These are phyloP conservation scores for Tulasnella sp. DNA, from an alignment of 768 basidiomycete species.

Conservation along the genomic window DNA sequence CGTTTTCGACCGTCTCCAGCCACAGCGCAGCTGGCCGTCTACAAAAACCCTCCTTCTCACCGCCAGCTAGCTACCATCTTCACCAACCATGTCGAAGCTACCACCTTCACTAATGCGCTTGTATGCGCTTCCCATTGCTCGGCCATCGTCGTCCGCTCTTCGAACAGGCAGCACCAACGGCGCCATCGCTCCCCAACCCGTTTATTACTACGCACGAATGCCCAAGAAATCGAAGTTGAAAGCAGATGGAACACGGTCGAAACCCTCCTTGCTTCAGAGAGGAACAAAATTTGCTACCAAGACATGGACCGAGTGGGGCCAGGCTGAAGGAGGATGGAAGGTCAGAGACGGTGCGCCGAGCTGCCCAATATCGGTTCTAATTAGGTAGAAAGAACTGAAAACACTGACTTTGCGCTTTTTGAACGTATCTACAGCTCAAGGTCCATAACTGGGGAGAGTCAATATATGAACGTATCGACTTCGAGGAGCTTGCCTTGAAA, in stretches of 20 bases:
- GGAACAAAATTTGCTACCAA: conserved; percentile 21
- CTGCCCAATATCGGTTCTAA: neutral
- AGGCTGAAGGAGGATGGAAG: conserved; percentile 32
- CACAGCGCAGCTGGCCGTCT: neutral
- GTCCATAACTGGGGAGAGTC: conserved; percentile 29
- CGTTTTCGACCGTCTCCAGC: conserved; percentile 5
- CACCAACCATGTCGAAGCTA: neutral
- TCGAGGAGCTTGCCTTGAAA: conserved; percentile 32
- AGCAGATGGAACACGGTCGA: neutral
- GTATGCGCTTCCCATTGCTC: neutral
- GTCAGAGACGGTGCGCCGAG: conserved; percentile 26
- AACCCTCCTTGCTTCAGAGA: conserved; percentile 4
- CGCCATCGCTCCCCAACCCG: conserved; percentile 1
- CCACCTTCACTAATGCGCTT: neutral
- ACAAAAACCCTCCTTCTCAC: too few relatives aligned
- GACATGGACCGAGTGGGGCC: conserved; percentile 31
- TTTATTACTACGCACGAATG: conserved; percentile 29
- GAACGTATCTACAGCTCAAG: conserved; percentile 25
- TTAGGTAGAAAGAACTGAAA: neutral
- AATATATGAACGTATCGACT: conserved; percentile 29
- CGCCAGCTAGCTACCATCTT: neutral
- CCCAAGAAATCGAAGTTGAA: neutral
- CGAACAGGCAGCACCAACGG: neutral
- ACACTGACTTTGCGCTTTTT: neutral
- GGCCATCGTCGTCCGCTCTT: neutral